A percentile compares a stretch with the other conserved stretches of the same genome.
These are phyloP conservation scores for Apophysomyces sp. DNA, from an alignment of 371 early-diverging fungal genomes.

Conservation along the genomic window DNA sequence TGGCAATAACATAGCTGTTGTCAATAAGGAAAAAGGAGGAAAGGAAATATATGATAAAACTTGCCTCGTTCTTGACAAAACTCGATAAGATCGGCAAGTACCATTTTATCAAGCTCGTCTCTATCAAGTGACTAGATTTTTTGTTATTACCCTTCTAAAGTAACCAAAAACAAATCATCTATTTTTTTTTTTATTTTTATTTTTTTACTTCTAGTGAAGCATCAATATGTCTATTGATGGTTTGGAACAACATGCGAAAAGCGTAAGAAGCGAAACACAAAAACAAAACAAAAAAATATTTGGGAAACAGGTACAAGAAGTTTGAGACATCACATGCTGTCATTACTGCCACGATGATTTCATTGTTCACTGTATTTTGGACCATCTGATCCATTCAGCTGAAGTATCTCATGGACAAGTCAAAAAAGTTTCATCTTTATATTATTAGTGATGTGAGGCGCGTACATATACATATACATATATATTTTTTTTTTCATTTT, in stretches of 20 bases:
- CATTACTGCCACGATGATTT: too few relatives aligned
- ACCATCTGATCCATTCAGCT: not conserved
- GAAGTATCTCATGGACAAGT: not conserved
- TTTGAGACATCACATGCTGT: not conserved
- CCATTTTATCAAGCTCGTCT: conserved; percentile 50
- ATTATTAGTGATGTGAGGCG: too few relatives aligned
- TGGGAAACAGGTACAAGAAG: too few relatives aligned
- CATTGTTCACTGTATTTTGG: not conserved
- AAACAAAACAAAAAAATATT: not conserved
- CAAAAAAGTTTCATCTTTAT: not conserved
- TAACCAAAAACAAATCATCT: not conserved
- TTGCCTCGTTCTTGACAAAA: conserved; percentile 74
- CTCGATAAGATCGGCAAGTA: conserved; percentile 70
- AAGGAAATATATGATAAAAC: conserved; percentile 2
- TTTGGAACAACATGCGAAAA: conserved; percentile 27
- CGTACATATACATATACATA: too few relatives aligned
- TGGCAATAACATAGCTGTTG: not conserved
- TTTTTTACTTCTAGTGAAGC: conserved; percentile 34
- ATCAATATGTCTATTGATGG: conserved; percentile 35
- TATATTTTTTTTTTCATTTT: too few relatives aligned
- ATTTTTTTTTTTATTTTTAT: too few relatives aligned
- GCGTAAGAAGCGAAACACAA: not conserved
- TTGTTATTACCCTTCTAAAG: not conserved
- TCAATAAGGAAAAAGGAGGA: not conserved
- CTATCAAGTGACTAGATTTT: conserved; percentile 19